Evolutionary conservation across 352 stramenopile genomes (phyloP), one percentile per base, ranked within the genome.

Genomic region (Globisporangium okanoganense): DNA sequence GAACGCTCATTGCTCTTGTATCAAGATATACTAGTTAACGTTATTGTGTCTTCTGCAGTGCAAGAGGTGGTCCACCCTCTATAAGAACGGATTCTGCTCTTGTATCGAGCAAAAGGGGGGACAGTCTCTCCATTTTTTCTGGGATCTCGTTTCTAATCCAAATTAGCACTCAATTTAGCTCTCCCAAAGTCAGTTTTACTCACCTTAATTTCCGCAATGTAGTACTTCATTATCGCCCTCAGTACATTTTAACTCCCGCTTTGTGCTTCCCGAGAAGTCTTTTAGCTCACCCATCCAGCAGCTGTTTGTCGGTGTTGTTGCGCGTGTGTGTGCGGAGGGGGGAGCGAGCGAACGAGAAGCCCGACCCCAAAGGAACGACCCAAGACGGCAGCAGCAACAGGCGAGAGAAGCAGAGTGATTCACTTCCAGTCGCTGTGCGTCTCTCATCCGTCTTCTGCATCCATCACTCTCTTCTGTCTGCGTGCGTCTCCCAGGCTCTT

Each of bases 331-430:
- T 35, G 55, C 40, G 56, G 56, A 56, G 40, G 43, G 56, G 40
- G 41, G 56, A 38, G 40, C 41, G 56, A 56, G 53, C 38, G 56
- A 56, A 41, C 38, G 53, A 62, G 56, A 62, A 62, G 44, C 12
- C 41, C 25, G 55, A 61, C 25, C 48, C 48, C 27, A 55, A 55
- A 55, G 49, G 49, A 36, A 56, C 29, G 49, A 56, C 43, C 43
- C 43, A n/a, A n/a, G 40, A 29, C 49, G 40, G 48, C 27, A 38
- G 22, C 27, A 56, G 49, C 33, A 43, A 29, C 27, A 41, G 29
- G 47, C 36, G 5, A 47, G 27, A 55, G 48, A 55, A 55, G n/a
- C n/a, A n/a, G n/a, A n/a, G n/a, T n/a, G n/a, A n/a, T n/a, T n/a
- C n/a, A n/a, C n/a, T n/a, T n/a, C n/a, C n/a, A n/a, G n/a, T n/a